Conservation (phyloP, 306 rosid species). For the Datisca glomerata region DNA sequence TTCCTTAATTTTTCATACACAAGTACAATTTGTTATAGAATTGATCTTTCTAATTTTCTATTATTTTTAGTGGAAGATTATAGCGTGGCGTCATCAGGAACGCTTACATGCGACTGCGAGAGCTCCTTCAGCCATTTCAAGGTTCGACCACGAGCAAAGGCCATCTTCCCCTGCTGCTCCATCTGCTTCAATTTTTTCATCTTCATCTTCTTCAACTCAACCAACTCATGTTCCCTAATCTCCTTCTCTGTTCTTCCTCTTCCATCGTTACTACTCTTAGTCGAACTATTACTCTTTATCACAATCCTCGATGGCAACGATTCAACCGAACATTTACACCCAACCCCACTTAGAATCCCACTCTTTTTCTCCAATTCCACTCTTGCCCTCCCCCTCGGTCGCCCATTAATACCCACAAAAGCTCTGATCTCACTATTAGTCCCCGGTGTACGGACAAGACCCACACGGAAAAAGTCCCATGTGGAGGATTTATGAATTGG, state of each 20-base stretch:
- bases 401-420: background rate
- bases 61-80: no score
- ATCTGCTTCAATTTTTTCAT: slow-evolving; percentile 2
- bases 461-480: slow-evolving; percentile 69
- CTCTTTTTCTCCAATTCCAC: slow-evolving; percentile 19
- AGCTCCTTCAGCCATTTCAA: slow-evolving; percentile 18
- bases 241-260: slow-evolving; percentile 39
- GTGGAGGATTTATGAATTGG: slow-evolving; percentile 42
- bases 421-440: slow-evolving; percentile 17
- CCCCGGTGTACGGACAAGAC: slow-evolving; percentile 64
- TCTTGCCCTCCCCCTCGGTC: background rate
- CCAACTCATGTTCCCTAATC: slow-evolving; percentile 3
- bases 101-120: slow-evolving; percentile 21
- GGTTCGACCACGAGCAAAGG: slow-evolving; percentile 13
- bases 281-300: slow-evolving; percentile 4
- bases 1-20: no score
- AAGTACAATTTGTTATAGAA: no score
- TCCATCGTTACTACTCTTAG: background rate
- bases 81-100: slow-evolving; percentile 3
- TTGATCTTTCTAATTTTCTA: no score
- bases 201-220: slow-evolving; percentile 24
- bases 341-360: slow-evolving; percentile 30
- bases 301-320: slow-evolving; percentile 5
- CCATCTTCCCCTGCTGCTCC: slow-evolving; percentile 10
- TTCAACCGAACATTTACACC: slow-evolving; percentile 52